Evolutionary conservation across 164 flowering plant genomes (phyloP).

Genomic region (Echeveria elegans): DNA sequence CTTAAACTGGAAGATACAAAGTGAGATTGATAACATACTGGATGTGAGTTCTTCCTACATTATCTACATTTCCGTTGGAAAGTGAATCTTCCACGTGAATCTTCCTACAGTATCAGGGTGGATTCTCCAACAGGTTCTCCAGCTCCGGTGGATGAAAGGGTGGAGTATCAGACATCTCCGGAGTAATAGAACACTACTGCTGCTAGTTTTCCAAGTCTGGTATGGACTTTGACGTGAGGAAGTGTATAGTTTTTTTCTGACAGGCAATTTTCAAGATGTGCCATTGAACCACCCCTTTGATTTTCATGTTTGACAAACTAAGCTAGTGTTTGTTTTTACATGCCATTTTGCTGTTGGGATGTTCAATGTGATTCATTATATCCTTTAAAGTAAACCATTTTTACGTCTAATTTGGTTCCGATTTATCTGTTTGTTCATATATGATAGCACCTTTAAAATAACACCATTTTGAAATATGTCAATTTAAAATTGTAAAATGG

Average conservation of each 20-base stretch:
- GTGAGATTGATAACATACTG: too few relatives aligned
- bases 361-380: conserved; percentile 12
- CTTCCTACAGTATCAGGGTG: too few relatives aligned
- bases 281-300: conserved; percentile 13
- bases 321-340: conserved; percentile 1
- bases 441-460: conserved; percentile 70
- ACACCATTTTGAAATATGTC: not conserved
- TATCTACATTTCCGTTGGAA: not conserved
- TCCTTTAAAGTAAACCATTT: conserved; percentile 16
- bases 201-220: conserved; percentile 35
- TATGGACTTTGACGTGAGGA: conserved; percentile 23
- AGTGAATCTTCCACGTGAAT: not conserved
- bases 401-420: conserved; percentile 26
- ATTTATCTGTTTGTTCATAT: conserved; percentile 41
- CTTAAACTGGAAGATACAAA: too few relatives aligned
- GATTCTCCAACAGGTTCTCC: too few relatives aligned
- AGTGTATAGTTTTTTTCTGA: conserved; percentile 20
- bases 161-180: too few relatives aligned
- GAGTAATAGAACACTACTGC: too few relatives aligned
- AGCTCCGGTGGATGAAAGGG: too few relatives aligned
- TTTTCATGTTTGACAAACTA: conserved; percentile 16
- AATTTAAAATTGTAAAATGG: not conserved
- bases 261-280: conserved; percentile 19
- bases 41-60: not conserved
- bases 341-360: conserved; percentile 12